Evolutionary conservation across 1,284 basidiomycete genomes (phyloP).

Genomic region (Cutaneotrichosporon cutaneum): DNA sequence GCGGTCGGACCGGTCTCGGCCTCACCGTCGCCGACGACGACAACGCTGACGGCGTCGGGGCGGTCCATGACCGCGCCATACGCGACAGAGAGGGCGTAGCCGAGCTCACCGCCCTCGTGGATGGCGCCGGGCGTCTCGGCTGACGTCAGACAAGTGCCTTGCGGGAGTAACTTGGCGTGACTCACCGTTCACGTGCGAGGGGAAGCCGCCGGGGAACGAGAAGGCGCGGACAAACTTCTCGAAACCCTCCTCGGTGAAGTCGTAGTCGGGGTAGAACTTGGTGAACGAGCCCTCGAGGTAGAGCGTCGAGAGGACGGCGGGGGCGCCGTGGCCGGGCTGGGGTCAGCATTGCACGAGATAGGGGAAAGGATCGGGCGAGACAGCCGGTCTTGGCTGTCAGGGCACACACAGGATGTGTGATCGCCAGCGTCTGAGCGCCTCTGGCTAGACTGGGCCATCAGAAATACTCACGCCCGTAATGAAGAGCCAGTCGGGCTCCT

Average conservation of each 20-base stretch:
- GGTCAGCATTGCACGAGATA: neutral
- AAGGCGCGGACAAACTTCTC: slow-evolving; percentile 56
- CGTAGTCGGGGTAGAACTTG: slow-evolving; percentile 73
- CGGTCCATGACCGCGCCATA: slow-evolving; percentile 82
- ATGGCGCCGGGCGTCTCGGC: slow-evolving; percentile 80
- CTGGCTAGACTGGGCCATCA: neutral
- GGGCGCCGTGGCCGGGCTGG: slow-evolving; percentile 74
- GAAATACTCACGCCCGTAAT: slow-evolving; percentile 56
- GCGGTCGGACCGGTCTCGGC: slow-evolving; percentile 82
- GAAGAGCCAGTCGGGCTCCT: slow-evolving; percentile 56
- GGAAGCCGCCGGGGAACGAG: slow-evolving; percentile 56
- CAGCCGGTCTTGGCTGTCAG: too few relatives aligned
- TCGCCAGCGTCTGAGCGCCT: too few relatives aligned
- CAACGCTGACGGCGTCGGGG: slow-evolving; percentile 70
- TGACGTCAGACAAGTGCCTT: slow-evolving; percentile 48
- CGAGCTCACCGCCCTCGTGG: slow-evolving; percentile 87
- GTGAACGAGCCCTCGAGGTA: slow-evolving; percentile 87
- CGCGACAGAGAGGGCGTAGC: slow-evolving; percentile 77
- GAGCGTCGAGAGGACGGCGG: slow-evolving; percentile 74
- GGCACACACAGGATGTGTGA: too few relatives aligned
- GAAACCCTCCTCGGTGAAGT: slow-evolving; percentile 64
- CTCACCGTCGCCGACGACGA: slow-evolving; percentile 82
- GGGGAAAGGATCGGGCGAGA: neutral
- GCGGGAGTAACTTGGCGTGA: slow-evolving; percentile 37
- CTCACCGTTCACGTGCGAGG: slow-evolving; percentile 54